Conservation (phyloP, 164 flowering plant species). For the Stephania japonica region DNA sequence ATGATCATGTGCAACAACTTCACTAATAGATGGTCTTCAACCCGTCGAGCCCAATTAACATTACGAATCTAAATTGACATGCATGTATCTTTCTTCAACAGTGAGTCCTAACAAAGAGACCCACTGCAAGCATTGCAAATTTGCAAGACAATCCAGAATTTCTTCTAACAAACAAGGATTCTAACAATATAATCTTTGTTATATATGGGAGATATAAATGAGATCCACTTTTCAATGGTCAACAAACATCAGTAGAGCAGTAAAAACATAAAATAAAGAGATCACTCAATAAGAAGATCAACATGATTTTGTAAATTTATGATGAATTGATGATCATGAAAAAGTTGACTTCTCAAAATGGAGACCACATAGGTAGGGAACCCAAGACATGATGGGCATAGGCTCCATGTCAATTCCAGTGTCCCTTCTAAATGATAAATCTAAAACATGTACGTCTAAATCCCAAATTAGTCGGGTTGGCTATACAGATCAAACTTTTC, state of each 20-base stretch:
- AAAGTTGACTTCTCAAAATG: neutral
- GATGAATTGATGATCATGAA: neutral
- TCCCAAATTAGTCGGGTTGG: no score
- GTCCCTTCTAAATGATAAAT: slow-evolving; percentile 1
- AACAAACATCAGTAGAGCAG: neutral
- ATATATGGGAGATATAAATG: neutral
- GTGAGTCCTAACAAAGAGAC: neutral
- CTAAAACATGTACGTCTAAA: no score
- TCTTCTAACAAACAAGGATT: neutral
- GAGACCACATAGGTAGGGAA: neutral
- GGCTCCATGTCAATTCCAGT: neutral
- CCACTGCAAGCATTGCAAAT: neutral
- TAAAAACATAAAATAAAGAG: neutral
- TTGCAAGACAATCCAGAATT: neutral
- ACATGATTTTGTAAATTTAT: neutral
- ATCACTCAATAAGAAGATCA: neutral
- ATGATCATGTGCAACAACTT: neutral
- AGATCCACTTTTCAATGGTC: neutral
- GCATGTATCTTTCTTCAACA: no score
- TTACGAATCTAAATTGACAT: no score
- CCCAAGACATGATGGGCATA: slow-evolving; percentile 1
- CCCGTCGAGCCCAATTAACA: no score
- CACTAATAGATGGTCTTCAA: neutral
- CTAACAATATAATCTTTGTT: neutral
- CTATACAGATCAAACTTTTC: no score